phyloP scores from a whole-genome alignment of 1,284 basidiomycete genomes.

The Cutaneotrichosporon spelunceum region DNA sequence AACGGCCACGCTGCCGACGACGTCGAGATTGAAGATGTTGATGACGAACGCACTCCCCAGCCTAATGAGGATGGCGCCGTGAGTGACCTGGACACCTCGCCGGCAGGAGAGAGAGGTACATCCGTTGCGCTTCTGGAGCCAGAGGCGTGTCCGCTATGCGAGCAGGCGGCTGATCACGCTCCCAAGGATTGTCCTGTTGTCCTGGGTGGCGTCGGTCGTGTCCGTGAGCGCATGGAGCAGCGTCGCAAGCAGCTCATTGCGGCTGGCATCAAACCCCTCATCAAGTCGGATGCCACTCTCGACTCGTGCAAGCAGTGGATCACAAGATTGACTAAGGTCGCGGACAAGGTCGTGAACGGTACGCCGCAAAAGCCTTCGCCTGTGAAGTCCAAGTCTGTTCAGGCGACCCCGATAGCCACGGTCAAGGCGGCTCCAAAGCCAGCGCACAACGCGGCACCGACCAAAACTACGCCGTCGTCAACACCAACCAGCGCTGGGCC shows the following conservation, averaged over 20 bases:
- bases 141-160: background rate
- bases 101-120: background rate
- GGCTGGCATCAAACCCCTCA: background rate
- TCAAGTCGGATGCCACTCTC: constrained; percentile 14
- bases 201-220: constrained; percentile 24
- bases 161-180: constrained; percentile 20
- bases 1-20: constrained; percentile 5
- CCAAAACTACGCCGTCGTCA: background rate
- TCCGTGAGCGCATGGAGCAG: constrained; percentile 23
- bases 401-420: background rate
- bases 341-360: constrained; percentile 14
- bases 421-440: background rate
- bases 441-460: background rate
- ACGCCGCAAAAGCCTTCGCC: constrained; percentile 1
- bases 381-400: background rate
- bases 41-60: background rate
- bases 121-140: background rate
- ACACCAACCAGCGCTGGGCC: background rate
- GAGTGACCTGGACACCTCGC: background rate
- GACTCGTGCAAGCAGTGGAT: constrained; percentile 37
- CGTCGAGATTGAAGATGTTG: background rate
- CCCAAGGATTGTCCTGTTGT: constrained; percentile 38
- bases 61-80: background rate
- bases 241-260: constrained; percentile 10
- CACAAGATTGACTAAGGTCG: constrained; percentile 22